Percentiles rank a stretch among this genome's conserved stretches.
These are phyloP conservation scores for Haplosporangium sp. DNA, from an alignment of 371 early-diverging fungal species.

Conservation along the genomic window DNA sequence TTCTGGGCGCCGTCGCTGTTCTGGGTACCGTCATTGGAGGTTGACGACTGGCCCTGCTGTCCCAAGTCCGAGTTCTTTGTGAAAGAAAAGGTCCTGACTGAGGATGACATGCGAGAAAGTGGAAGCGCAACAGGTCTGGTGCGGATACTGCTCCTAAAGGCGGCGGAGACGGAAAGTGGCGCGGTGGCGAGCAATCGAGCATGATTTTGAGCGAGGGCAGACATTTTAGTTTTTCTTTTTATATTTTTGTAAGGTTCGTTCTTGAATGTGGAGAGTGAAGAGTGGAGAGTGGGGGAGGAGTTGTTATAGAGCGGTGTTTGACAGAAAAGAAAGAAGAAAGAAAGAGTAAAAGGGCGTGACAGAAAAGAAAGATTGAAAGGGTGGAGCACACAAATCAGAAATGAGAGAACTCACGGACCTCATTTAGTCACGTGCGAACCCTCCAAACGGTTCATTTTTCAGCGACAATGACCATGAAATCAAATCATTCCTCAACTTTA, in stretches of 20 bases:
- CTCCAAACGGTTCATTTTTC: too few relatives aligned
- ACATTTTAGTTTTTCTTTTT: background rate
- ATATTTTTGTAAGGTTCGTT: background rate
- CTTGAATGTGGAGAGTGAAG: background rate
- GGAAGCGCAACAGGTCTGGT: background rate
- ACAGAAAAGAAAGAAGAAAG: background rate
- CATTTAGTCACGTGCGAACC: too few relatives aligned
- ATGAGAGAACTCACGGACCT: too few relatives aligned
- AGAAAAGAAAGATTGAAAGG: background rate
- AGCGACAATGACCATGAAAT: too few relatives aligned
- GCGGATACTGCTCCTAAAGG: background rate
- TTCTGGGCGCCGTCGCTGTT: background rate
- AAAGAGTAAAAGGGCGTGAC: slow-evolving; percentile 2
- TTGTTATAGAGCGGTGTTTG: background rate
- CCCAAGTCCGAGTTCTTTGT: background rate
- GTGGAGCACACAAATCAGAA: background rate
- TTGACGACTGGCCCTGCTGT: background rate
- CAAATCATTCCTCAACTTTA: too few relatives aligned
- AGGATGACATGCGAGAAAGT: background rate
- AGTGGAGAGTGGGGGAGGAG: too few relatives aligned
- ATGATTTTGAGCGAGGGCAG: slow-evolving; percentile 11
- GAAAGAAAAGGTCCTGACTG: slow-evolving; percentile 9
- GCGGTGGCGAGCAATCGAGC: slow-evolving; percentile 7
- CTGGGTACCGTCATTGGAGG: background rate
- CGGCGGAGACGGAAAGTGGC: background rate